phyloP scores from a whole-genome alignment of 1,284 basidiomycete genomes.

The Ganoderma multipileum region DNA sequence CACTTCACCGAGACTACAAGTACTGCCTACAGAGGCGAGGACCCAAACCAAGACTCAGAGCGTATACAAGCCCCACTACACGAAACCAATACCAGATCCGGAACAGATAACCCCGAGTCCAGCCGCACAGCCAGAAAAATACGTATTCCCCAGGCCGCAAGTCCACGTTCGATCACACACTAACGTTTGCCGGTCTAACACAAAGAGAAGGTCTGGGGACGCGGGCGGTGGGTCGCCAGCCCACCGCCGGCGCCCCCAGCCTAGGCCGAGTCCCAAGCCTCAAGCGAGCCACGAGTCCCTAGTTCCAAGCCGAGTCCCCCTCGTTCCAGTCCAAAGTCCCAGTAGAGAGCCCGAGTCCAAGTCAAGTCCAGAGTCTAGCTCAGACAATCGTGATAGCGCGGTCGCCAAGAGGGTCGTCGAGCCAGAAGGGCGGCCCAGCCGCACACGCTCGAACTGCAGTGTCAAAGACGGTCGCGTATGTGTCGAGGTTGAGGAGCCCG shows the following conservation, averaged over 20 bases:
- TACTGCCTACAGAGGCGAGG: no score
- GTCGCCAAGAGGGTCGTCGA: background rate
- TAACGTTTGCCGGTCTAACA: background rate
- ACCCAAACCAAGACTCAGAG: no score
- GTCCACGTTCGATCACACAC: background rate
- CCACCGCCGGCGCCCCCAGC: background rate
- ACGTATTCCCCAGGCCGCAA: background rate
- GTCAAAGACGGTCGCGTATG: slow-evolving; percentile 6
- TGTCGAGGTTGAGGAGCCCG: slow-evolving; percentile 2
- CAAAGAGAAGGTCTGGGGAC: background rate
- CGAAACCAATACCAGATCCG: no score
- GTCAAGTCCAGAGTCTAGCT: background rate
- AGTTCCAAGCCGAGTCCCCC: background rate
- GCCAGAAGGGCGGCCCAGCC: background rate
- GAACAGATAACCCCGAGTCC: no score
- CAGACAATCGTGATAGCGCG: background rate
- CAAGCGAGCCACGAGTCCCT: background rate
- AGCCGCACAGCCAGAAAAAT: no score
- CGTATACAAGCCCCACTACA: no score
- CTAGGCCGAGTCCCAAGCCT: background rate
- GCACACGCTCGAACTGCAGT: background rate
- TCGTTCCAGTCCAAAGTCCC: background rate
- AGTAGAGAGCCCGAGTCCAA: background rate
- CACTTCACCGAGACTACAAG: background rate
- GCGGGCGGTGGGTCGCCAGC: background rate